Evolutionary conservation across 768 basidiomycete species (phyloP).

Genomic region (Rhizopogon vesiculosus): DNA sequence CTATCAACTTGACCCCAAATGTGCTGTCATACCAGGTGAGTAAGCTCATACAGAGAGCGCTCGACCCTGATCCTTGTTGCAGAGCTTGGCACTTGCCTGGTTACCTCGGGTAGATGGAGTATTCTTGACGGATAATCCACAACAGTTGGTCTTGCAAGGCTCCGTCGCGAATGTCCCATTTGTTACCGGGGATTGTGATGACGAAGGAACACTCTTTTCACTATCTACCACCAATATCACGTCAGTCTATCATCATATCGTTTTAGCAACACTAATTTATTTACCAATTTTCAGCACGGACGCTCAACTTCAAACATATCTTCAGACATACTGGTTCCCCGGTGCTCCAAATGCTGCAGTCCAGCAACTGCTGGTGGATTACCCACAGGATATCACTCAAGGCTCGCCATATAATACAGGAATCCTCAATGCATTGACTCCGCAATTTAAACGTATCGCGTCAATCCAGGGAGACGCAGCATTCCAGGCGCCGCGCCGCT

Average conservation of each 20-base stretch:
- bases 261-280: not conserved
- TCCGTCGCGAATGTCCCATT: constrained; percentile 21
- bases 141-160: constrained; percentile 28
- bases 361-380: constrained; percentile 22
- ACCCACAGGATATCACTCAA: constrained; percentile 33
- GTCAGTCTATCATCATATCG: constrained; percentile 22
- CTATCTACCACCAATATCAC: constrained; percentile 44
- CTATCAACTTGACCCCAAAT: constrained; percentile 28
- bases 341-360: constrained; percentile 18
- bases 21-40: constrained; percentile 29
- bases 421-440: constrained; percentile 35
- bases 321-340: constrained; percentile 23
- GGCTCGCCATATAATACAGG: constrained; percentile 57
- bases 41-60: not conserved
- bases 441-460: constrained; percentile 48
- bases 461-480: constrained; percentile 46
- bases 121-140: constrained; percentile 24
- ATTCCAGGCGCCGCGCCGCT: constrained; percentile 46
- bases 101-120: constrained; percentile 34
- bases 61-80: not conserved
- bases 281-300: constrained; percentile 12
- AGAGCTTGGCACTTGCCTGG: constrained; percentile 32
- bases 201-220: constrained; percentile 42
- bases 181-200: constrained; percentile 31
- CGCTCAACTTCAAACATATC: constrained; percentile 25